phyloP scores from a whole-genome alignment of 305 asterid species.

The Caryopteris hybrid region DNA sequence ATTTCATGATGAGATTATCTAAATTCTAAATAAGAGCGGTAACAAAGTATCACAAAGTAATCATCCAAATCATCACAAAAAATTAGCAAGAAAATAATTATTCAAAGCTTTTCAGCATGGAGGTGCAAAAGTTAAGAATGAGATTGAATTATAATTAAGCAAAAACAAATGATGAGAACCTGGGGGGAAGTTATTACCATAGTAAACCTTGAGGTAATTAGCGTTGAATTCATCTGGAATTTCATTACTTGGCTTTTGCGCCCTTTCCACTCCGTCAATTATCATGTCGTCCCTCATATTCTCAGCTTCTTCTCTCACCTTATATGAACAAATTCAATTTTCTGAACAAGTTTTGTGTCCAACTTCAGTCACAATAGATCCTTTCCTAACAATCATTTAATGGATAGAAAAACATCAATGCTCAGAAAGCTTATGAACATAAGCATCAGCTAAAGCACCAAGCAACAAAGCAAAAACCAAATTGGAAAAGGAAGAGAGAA shows the following conservation, averaged over 20 bases:
- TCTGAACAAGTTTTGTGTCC: too few relatives aligned
- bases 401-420: too few relatives aligned
- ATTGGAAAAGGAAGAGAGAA: too few relatives aligned
- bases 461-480: neutral
- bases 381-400: neutral
- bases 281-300: slow-evolving; percentile 54
- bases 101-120: neutral
- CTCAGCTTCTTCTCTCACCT: slow-evolving; percentile 45
- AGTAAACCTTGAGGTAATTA: slow-evolving; percentile 70
- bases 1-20: neutral
- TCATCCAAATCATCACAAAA: too few relatives aligned
- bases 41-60: neutral
- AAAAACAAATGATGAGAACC: neutral
- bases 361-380: too few relatives aligned
- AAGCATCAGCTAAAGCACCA: neutral
- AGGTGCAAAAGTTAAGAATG: neutral
- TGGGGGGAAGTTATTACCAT: slow-evolving; percentile 31
- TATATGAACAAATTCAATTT: slow-evolving; percentile 11
- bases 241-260: slow-evolving; percentile 22
- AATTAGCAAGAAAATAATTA: neutral
- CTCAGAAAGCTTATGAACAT: neutral
- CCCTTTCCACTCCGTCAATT: slow-evolving; percentile 49
- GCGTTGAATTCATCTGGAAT: slow-evolving; percentile 58
- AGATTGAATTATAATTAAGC: neutral
- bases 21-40: neutral